Percentiles rank a stretch among this genome's conserved stretches.
phyloP scores from a whole-genome alignment of 2,329 filamentous ascomycete species.

The Harringtonia lauricola region DNA sequence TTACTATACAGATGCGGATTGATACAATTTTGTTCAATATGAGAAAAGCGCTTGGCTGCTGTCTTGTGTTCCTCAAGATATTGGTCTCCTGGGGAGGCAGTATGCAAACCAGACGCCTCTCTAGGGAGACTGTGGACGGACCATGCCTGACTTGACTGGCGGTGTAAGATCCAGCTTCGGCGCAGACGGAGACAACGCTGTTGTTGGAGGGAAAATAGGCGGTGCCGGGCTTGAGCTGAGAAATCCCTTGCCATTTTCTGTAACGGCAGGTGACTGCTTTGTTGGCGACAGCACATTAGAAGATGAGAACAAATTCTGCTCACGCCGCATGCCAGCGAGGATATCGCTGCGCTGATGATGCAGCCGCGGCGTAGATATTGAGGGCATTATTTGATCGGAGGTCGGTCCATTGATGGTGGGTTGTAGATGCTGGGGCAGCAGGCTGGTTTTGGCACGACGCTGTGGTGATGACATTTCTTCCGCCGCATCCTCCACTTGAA shows the following conservation, averaged over 20 bases:
- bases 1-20: too few relatives aligned
- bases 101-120: not conserved
- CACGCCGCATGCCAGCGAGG: conserved; percentile 15
- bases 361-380: conserved; percentile 19
- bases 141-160: conserved; percentile 40
- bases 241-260: conserved; percentile 17
- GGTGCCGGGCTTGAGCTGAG: conserved; percentile 20
- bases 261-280: conserved; percentile 37
- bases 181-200: conserved; percentile 46
- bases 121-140: conserved; percentile 14
- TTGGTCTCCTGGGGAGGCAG: too few relatives aligned
- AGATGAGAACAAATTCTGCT: conserved; percentile 25
- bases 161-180: conserved; percentile 47
- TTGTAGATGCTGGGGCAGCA: too few relatives aligned
- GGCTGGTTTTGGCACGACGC: too few relatives aligned
- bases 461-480: too few relatives aligned
- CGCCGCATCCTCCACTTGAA: too few relatives aligned
- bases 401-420: too few relatives aligned
- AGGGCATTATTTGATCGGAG: not conserved
- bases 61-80: too few relatives aligned
- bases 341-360: conserved; percentile 6
- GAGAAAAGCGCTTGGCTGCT: too few relatives aligned
- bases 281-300: conserved; percentile 38
- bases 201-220: conserved; percentile 44
- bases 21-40: too few relatives aligned